phyloP scores from a whole-genome alignment of 352 stramenopile species.

The Globisporangium emineosum region DNA sequence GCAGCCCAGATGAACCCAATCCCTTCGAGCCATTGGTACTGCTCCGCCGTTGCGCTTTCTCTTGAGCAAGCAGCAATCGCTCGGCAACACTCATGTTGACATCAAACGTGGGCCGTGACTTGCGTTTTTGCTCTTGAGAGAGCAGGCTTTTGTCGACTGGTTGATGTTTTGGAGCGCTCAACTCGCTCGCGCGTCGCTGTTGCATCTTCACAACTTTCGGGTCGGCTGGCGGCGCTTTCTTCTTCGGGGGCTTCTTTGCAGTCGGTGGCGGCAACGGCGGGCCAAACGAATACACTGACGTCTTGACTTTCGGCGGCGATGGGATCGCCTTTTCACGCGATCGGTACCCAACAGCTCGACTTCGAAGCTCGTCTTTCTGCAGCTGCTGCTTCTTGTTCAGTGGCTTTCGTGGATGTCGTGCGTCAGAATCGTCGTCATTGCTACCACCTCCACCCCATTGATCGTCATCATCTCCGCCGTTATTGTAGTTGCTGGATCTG shows the following conservation, averaged over 20 bases:
- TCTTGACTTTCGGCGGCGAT: slow-evolving; percentile 46
- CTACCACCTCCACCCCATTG: slow-evolving; percentile 2
- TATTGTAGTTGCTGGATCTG: slow-evolving; percentile 18
- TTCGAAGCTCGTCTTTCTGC: slow-evolving; percentile 66
- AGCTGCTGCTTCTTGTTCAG: slow-evolving; percentile 58
- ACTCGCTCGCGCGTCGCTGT: slow-evolving; percentile 45
- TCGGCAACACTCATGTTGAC: slow-evolving; percentile 67
- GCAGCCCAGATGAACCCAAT: not conserved
- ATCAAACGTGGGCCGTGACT: slow-evolving; percentile 59
- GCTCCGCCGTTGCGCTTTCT: slow-evolving; percentile 36
- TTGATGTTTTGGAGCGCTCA: slow-evolving; percentile 65
- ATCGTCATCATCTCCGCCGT: slow-evolving; percentile 21
- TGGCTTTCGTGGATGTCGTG: slow-evolving; percentile 24
- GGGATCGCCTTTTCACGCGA: slow-evolving; percentile 59
- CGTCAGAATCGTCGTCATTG: slow-evolving; percentile 21
- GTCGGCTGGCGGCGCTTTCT: slow-evolving; percentile 25
- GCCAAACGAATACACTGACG: slow-evolving; percentile 52
- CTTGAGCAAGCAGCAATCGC: slow-evolving; percentile 45
- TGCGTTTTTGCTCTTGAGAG: slow-evolving; percentile 53
- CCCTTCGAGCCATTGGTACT: slow-evolving; percentile 5
- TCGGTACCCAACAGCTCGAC: slow-evolving; percentile 50
- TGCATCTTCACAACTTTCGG: slow-evolving; percentile 44
- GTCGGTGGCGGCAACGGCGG: slow-evolving; percentile 29
- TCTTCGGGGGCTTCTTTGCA: slow-evolving; percentile 45
- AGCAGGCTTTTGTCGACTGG: slow-evolving; percentile 58